Evolutionary conservation across 208 protist genomes (phyloP).

Genomic region (Wallacemonas collosoma): DNA sequence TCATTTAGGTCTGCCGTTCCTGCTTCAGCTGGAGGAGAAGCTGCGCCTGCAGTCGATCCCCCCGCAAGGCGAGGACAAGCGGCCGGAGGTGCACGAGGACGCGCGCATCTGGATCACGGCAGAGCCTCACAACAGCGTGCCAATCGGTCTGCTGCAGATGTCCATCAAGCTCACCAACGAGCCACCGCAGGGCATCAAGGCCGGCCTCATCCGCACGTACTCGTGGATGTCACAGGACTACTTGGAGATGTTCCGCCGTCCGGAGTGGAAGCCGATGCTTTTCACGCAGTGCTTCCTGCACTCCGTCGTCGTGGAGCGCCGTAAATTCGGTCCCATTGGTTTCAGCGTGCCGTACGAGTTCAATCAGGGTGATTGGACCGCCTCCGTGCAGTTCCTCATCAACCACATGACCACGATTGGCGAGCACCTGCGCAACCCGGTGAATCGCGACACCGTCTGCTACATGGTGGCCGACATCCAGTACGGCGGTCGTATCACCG

Average conservation of each 20-base stretch:
- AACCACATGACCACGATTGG: constrained; percentile 98
- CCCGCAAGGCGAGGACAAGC: constrained; percentile 70
- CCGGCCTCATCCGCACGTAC: constrained; percentile 96
- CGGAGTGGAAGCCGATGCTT: constrained; percentile 96
- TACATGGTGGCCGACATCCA: constrained; percentile 99
- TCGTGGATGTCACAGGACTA: constrained; percentile 96
- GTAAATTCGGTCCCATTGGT: constrained; percentile 98
- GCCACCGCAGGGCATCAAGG: constrained; percentile 96
- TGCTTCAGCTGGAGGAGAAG: constrained; percentile 91
- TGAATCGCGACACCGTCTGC: constrained; percentile 93
- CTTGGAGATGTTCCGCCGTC: constrained; percentile 95
- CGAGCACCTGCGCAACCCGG: constrained; percentile 92
- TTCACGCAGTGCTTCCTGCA: constrained; percentile 98
- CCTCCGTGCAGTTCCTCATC: constrained; percentile 97
- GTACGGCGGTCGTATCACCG: constrained; percentile 99
- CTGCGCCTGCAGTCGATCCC: constrained; percentile 83
- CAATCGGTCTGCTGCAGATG: constrained; percentile 96
- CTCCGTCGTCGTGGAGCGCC: constrained; percentile 96
- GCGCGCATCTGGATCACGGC: constrained; percentile 97
- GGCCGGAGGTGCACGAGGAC: constrained; percentile 87
- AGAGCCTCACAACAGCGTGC: constrained; percentile 94
- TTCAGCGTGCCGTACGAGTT: constrained; percentile 99
- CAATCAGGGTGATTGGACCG: constrained; percentile 97
- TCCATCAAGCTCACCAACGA: constrained; percentile 99
- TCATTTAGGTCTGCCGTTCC: constrained; percentile 94